Base-by-base conservation (phyloP, 441 rosid genomes). In the Adansonia madagascariensis region DNA sequence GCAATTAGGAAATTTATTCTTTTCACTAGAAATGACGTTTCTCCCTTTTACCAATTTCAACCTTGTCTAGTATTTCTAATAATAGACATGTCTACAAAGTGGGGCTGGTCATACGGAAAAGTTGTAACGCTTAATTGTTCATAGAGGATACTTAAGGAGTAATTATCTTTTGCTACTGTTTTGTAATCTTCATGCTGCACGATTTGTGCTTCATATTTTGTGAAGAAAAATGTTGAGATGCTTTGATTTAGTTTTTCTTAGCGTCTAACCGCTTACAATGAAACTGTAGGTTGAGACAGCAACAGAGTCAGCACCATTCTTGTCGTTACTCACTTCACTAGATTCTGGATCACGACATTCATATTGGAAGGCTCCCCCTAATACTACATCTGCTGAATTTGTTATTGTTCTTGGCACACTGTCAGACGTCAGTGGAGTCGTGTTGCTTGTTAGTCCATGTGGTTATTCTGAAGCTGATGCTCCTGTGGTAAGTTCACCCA, bases 281-380 rank as follows among this genome's bases (percentile, higher is more conserved):
- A 93, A 65, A 60, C 75, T 86, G 84, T 80, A 92, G 99, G 97
- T 94, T 75, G 97, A 94, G 85, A 91, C 97, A 69, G 98, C 91
- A 63, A 70, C 78, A 79, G 92, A 85, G 88, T 96, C 99, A 82
- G 97, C 98, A 71, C 91, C 96, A 69, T 80, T 83, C 75, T 80
- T 93, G 77, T 91, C 98, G 31, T 81, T 96, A 72, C 97, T 94
- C 77, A 84, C 95, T 83, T 98, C 99, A 41, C 44, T 90, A 69
- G 75, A 81, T 80, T 85, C 82, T 78, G 90, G 95, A 77, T 85
- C 91, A 71, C 61, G 44, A 35, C 83, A 86, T 17, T 90, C 90
- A 15, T 90, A 89, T 81, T 94, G 99, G 99, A 93, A 89, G 85
- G 98, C 98, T 83, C 96, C 99, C 77, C 75, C 95, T 24, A 82